These are phyloP conservation scores for Coniferiporia weirii DNA, from an alignment of 1,284 basidiomycete species.

Conservation along the genomic window DNA sequence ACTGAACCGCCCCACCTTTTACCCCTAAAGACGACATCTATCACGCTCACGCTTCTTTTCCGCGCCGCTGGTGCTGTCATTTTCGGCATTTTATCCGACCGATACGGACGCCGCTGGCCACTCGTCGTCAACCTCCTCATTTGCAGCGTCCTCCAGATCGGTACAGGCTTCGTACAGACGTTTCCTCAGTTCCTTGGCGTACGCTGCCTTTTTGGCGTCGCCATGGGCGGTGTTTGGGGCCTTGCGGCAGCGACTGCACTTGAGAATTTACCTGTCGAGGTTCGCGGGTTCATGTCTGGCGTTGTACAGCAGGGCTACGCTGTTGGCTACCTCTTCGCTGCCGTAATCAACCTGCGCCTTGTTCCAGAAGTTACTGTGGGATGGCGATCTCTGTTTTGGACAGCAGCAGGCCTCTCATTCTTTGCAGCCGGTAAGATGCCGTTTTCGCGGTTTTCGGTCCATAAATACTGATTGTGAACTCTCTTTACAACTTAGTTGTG, in stretches of 20 bases:
- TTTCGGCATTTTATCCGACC: slow-evolving; percentile 78
- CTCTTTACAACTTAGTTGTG: slow-evolving; percentile 35
- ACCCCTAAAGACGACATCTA: slow-evolving; percentile 60
- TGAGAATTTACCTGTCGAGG: slow-evolving; percentile 85
- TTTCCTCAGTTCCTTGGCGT: slow-evolving; percentile 66
- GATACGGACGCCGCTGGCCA: slow-evolving; percentile 93
- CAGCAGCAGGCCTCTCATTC: slow-evolving; percentile 64
- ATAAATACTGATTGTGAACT: background rate
- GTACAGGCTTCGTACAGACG: slow-evolving; percentile 67
- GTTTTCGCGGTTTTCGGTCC: background rate
- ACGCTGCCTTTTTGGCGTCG: slow-evolving; percentile 77
- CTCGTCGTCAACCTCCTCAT: slow-evolving; percentile 73
- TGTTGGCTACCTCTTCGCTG: slow-evolving; percentile 41
- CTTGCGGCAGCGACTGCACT: slow-evolving; percentile 71
- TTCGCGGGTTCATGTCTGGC: slow-evolving; percentile 83
- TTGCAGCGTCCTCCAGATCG: slow-evolving; percentile 74
- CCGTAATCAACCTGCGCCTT: slow-evolving; percentile 74
- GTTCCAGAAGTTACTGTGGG: slow-evolving; percentile 46
- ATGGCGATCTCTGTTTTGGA: slow-evolving; percentile 70
- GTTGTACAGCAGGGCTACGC: slow-evolving; percentile 73
- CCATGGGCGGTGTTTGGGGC: slow-evolving; percentile 88
- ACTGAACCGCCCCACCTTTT: no score
- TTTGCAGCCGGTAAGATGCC: slow-evolving; percentile 48
- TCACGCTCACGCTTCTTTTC: slow-evolving; percentile 91
- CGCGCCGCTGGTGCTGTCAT: slow-evolving; percentile 82